phyloP scores from a whole-genome alignment of 1,139 yeast species.

The Zygosaccharomyces pseudobailii region DNA sequence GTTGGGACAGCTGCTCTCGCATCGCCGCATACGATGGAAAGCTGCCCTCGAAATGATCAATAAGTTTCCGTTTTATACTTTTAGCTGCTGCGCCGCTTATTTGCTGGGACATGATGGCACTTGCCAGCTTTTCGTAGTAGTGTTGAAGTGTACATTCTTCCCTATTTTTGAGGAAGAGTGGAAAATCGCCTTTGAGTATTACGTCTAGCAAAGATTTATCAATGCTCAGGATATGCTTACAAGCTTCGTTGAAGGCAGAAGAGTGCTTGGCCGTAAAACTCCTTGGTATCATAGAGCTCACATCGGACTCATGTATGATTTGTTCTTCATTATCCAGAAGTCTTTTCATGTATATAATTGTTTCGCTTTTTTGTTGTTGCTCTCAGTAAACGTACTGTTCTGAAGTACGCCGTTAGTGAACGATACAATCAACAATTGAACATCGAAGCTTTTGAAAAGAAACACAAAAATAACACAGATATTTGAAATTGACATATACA shows the following conservation, averaged over 20 bases:
- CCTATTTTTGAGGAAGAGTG: constrained; percentile 22
- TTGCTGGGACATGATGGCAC: constrained; percentile 70
- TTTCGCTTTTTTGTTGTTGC: background rate
- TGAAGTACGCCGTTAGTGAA: too few species aligned
- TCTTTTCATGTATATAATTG: constrained; percentile 14
- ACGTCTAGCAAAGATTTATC: constrained; percentile 45
- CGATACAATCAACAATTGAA: too few species aligned
- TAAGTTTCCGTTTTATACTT: constrained; percentile 53
- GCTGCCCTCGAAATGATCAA: constrained; percentile 35
- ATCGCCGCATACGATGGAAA: constrained; percentile 55
- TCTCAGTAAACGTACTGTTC: background rate
- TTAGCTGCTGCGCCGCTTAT: constrained; percentile 80
- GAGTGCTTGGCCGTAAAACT: constrained; percentile 42
- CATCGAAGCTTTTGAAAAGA: too few species aligned
- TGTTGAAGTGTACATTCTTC: constrained; percentile 25
- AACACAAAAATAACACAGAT: background rate
- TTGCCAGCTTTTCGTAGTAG: constrained; percentile 42
- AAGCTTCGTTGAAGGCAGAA: constrained; percentile 42
- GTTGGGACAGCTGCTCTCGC: constrained; percentile 13
- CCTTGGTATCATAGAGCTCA: constrained; percentile 36
- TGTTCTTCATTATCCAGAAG: constrained; percentile 2
- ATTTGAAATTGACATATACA: background rate
- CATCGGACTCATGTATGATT: background rate
- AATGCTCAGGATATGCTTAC: constrained; percentile 37
- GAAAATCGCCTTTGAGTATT: constrained; percentile 25